phyloP scores from a whole-genome alignment of 495 filamentous ascomycete species.

The Penicillium alfredii region DNA sequence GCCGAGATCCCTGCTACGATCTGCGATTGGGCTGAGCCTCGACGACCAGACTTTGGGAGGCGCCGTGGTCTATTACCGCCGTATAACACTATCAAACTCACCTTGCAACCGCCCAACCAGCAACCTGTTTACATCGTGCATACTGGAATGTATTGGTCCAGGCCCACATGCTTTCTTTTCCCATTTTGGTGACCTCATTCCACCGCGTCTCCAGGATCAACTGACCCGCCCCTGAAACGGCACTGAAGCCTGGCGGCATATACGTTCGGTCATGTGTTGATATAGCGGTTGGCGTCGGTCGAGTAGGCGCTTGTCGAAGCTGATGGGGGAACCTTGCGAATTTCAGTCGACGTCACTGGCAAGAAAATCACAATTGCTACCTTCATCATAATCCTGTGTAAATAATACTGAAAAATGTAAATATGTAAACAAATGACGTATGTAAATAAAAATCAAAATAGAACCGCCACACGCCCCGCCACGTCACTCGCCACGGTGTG shows the following conservation, averaged over 20 bases:
- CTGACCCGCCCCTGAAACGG: slow-evolving; percentile 4
- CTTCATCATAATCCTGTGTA: too few relatives aligned
- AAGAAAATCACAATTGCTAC: too few relatives aligned
- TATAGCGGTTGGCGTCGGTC: too few relatives aligned
- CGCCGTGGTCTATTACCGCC: slow-evolving; percentile 12
- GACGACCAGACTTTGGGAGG: slow-evolving; percentile 13
- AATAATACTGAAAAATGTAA: too few relatives aligned
- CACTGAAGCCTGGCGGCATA: slow-evolving; percentile 25
- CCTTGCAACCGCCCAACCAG: not conserved
- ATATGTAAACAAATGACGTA: too few relatives aligned
- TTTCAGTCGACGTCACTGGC: too few relatives aligned
- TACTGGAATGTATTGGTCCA: slow-evolving; percentile 3
- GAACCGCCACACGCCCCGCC: too few relatives aligned
- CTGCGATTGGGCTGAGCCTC: slow-evolving; percentile 27
- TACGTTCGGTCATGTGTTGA: slow-evolving; percentile 26
- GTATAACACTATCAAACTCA: slow-evolving; percentile 2
- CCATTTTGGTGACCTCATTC: slow-evolving; percentile 18
- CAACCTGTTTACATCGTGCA: not conserved
- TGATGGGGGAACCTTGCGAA: too few relatives aligned
- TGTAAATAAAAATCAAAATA: too few relatives aligned
- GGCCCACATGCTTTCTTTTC: slow-evolving; percentile 3
- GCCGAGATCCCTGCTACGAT: slow-evolving; percentile 30
- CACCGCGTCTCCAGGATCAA: slow-evolving; percentile 10
- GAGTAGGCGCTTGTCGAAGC: too few relatives aligned
- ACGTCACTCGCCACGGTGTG: too few relatives aligned